Conservation (phyloP, 805 yeast genomes). For the Deakozyma indianensis region DNA sequence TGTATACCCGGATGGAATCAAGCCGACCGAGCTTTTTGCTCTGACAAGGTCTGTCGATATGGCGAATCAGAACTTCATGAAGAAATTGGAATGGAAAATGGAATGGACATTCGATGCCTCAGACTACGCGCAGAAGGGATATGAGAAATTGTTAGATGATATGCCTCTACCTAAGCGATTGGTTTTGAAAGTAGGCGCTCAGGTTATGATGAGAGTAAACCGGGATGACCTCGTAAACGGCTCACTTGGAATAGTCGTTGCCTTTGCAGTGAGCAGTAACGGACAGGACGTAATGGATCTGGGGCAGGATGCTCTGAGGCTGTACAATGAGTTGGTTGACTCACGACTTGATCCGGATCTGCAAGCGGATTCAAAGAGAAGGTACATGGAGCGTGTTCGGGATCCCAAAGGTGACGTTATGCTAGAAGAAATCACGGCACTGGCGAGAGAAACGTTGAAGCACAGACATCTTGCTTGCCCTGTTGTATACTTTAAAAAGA, state of each 20-base stretch:
- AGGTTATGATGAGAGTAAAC: slow-evolving; percentile 81
- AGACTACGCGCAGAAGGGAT: slow-evolving; percentile 16
- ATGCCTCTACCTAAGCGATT: slow-evolving; percentile 58
- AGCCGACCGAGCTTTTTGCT: slow-evolving; percentile 80
- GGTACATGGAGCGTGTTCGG: neutral
- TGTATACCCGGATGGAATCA: slow-evolving; percentile 57
- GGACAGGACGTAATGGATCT: slow-evolving; percentile 6
- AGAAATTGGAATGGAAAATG: slow-evolving; percentile 31
- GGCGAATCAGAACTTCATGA: slow-evolving; percentile 48
- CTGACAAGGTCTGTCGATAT: slow-evolving; percentile 68
- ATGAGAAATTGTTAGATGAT: slow-evolving; percentile 31
- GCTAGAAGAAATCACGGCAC: slow-evolving; percentile 16
- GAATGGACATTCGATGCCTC: no score
- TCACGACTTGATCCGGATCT: slow-evolving; percentile 3
- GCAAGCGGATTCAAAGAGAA: slow-evolving; percentile 4
- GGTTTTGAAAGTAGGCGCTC: slow-evolving; percentile 68
- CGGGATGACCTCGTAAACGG: slow-evolving; percentile 74
- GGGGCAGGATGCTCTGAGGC: slow-evolving; percentile 4
- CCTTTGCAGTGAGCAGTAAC: slow-evolving; percentile 26
- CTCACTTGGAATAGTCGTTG: slow-evolving; percentile 59
- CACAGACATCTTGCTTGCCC: neutral
- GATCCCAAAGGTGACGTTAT: slow-evolving; percentile 20
- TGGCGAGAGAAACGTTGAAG: neutral
- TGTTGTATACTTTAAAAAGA: neutral
- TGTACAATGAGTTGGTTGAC: slow-evolving; percentile 10